Conservation (phyloP, 208 protist species). For the Trypanosoma platydactyli region DNA sequence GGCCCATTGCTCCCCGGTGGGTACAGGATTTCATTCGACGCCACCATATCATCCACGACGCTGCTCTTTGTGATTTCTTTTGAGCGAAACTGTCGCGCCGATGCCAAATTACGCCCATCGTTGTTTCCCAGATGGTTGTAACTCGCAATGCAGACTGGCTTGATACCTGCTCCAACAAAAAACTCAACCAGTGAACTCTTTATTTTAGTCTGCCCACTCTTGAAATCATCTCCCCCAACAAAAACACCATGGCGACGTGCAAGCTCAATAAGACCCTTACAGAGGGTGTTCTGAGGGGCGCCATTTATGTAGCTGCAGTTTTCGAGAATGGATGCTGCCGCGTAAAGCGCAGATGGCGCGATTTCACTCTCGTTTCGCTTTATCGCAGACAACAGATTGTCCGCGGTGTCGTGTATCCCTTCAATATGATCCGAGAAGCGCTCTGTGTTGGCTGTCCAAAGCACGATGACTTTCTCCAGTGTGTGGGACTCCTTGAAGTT, state of each 20-base stretch:
- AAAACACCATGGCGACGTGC: conserved; percentile 88
- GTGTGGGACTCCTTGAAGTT: conserved; percentile 84
- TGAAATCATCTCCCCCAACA: conserved; percentile 99
- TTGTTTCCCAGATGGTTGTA: conserved; percentile 99
- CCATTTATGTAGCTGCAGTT: conserved; percentile 98
- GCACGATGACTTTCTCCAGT: conserved; percentile 97
- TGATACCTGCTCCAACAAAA: conserved; percentile 94
- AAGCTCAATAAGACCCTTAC: conserved; percentile 95
- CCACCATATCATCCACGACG: conserved; percentile 99
- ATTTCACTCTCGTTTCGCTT: conserved; percentile 89
- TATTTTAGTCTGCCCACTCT: conserved; percentile 99
- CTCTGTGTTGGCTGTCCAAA: conserved; percentile 99
- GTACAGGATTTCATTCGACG: conserved; percentile 96
- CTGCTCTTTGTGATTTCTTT: conserved; percentile 99
- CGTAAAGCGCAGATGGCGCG: conserved; percentile 96
- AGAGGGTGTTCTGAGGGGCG: conserved; percentile 99
- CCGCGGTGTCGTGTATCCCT: conserved; percentile 96
- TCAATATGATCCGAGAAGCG: conserved; percentile 91
- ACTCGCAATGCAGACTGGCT: conserved; percentile 82
- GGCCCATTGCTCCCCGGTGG: conserved; percentile 86
- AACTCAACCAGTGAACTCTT: conserved; percentile 99
- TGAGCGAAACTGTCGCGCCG: conserved; percentile 96
- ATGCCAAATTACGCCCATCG: conserved; percentile 98
- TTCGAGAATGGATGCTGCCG: conserved; percentile 97
- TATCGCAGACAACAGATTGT: conserved; percentile 94